phyloP scores from a whole-genome alignment of 179 eudicot species.

The Spergularia azorica region DNA sequence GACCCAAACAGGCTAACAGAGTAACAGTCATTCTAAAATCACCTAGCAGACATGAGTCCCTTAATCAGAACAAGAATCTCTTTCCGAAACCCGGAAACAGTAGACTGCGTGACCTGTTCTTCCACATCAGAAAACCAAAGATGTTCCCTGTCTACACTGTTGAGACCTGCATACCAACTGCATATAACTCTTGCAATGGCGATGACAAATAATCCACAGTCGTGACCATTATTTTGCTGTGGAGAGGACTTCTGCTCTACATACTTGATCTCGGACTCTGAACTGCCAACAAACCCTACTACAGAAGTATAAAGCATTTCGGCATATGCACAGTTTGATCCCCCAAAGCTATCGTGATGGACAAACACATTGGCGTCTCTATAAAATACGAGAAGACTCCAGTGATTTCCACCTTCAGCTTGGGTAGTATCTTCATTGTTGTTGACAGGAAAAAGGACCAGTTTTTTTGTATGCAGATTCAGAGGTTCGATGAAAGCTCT shows the following conservation, averaged over 20 bases:
- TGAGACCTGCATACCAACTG: conserved; percentile 50
- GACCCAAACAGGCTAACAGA: too few species aligned
- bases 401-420: conserved; percentile 83
- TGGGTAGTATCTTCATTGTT: conserved; percentile 54
- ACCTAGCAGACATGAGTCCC: conserved; percentile 37
- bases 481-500: conserved; percentile 63
- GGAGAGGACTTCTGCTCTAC: conserved; percentile 54
- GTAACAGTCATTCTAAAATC: not conserved
- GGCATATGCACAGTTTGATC: conserved; percentile 45
- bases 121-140: conserved; percentile 58
- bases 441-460: conserved; percentile 74
- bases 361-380: conserved; percentile 55
- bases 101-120: conserved; percentile 48
- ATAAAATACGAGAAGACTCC: conserved; percentile 80
- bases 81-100: conserved; percentile 48
- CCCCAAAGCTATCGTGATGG: conserved; percentile 73
- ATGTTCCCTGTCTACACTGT: conserved; percentile 29
- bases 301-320: conserved; percentile 52
- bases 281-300: conserved; percentile 33
- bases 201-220: conserved; percentile 76
- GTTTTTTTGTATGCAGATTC: conserved; percentile 45
- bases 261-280: conserved; percentile 33
- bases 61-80: conserved; percentile 53
- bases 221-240: conserved; percentile 71
- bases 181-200: conserved; percentile 70